These are phyloP conservation scores for Coelastrella sp. DNA, from an alignment of 139 green algal genomes.

Conservation along the genomic window DNA sequence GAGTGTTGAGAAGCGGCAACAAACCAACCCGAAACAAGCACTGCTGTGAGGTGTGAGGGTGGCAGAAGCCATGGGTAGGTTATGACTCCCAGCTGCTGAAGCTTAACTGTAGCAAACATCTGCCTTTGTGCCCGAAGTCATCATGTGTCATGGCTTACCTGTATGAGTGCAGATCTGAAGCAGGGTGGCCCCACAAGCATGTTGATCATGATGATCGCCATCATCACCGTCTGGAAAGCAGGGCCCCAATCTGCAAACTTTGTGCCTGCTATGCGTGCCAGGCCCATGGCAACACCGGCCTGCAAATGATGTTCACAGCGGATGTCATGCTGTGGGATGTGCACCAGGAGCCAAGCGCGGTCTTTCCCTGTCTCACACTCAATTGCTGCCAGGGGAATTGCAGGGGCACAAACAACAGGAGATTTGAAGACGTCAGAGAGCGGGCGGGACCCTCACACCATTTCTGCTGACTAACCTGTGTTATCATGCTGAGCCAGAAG, in stretches of 20 bases:
- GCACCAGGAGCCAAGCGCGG: background rate
- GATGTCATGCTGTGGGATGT: background rate
- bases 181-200: slow-evolving; percentile 82
- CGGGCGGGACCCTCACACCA: no score
- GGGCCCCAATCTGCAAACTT: slow-evolving; percentile 80
- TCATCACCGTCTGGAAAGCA: slow-evolving; percentile 84
- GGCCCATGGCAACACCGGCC: slow-evolving; percentile 87
- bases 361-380: background rate
- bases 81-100: background rate
- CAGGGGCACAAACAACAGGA: no score
- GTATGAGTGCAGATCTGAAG: slow-evolving; percentile 74
- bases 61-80: background rate
- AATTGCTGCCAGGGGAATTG: no score
- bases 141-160: slow-evolving; percentile 3
- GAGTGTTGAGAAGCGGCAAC: no score
- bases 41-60: background rate
- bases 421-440: no score
- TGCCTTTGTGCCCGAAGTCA: background rate
- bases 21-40: background rate
- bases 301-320: background rate
- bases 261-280: slow-evolving; percentile 77
- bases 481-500: slow-evolving; percentile 89
- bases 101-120: background rate
- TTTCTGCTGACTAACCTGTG: slow-evolving; percentile 68
- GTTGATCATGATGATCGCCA: slow-evolving; percentile 87